Evolutionary conservation across 495 filamentous ascomycete genomes (phyloP), one percentile per base, ranked within the genome.

Genomic region (Neurospora sp.): DNA sequence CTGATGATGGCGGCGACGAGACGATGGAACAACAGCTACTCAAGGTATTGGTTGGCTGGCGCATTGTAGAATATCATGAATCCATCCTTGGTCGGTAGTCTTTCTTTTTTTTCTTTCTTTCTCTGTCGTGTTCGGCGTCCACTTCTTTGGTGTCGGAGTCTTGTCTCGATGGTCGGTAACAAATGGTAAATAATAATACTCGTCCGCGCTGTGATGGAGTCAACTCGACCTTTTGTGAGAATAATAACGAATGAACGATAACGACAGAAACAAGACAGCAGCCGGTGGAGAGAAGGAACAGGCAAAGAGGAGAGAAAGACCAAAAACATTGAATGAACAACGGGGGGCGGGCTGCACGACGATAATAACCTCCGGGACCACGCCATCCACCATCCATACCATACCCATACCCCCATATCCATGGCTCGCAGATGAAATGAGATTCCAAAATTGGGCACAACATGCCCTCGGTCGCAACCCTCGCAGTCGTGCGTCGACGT

Each of bases 271-370:
- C 40, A 41, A 27, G 41, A 40, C 18, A 27, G 20, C 27, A 71
- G 48, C 70, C 46, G 40, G n/a, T 37, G 27, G 37, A 66, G 70
- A 70, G 48, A 66, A 39, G 41, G 20, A 31, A 72, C 39, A 70
- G 37, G 53, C 71, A 40, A 69, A 72, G 44, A 41, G 68, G 53
- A 39, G 40, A 72, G 71, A 72, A 70, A 39, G 71, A 31, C 66
- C 59, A 35, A 69, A 68, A 69, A 68, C 39, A 70, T 18, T 40
- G 35, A 70, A 40, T 53, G 71, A 72, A 72, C 48, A 68, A 68
- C 48, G 40, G 40, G 68, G 48, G 20, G 40, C 22, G 35, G 71
- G 48, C 59, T 68, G 40, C 71, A 68, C 71, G 31, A 53, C 71
- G 71, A 44, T 59, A 71, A 71, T 59, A 42, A 68, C 44, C 44